phyloP scores from a whole-genome alignment of 2,329 filamentous ascomycete genomes.

The Aspergillus glaucus region DNA sequence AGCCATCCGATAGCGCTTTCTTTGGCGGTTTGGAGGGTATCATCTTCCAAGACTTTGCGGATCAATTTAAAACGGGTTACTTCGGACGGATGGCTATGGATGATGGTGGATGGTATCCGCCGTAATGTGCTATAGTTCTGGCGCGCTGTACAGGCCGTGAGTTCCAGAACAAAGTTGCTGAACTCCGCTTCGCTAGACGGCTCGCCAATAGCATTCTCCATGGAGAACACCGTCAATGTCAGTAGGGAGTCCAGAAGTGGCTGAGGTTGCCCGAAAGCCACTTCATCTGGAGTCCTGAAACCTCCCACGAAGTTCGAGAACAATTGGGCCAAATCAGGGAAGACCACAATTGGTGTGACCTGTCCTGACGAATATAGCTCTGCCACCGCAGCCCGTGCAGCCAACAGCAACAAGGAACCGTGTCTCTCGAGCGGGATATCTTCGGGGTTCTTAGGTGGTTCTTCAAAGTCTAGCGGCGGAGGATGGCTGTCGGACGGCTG shows the following conservation, averaged over 20 bases:
- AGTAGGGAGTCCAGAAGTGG: slow-evolving; percentile 51
- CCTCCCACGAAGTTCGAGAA: slow-evolving; percentile 48
- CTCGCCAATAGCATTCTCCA: slow-evolving; percentile 40
- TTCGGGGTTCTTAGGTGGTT: slow-evolving; percentile 46
- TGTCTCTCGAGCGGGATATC: slow-evolving; percentile 53
- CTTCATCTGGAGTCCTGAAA: slow-evolving; percentile 30
- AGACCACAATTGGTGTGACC: slow-evolving; percentile 40
- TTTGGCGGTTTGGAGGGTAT: slow-evolving; percentile 49
- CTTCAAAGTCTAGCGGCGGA: slow-evolving; percentile 47
- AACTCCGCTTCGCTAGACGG: slow-evolving; percentile 48
- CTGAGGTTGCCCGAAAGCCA: slow-evolving; percentile 43
- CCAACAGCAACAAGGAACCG: slow-evolving; percentile 49
- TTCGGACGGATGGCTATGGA: slow-evolving; percentile 50
- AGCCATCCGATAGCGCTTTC: slow-evolving; percentile 56
- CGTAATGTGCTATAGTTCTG: slow-evolving; percentile 33
- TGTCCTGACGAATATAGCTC: slow-evolving; percentile 43
- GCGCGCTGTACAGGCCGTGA: slow-evolving; percentile 32
- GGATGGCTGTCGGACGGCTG: slow-evolving; percentile 34
- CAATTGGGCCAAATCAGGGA: slow-evolving; percentile 48
- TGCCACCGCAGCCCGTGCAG: slow-evolving; percentile 46
- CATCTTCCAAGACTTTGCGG: slow-evolving; percentile 49
- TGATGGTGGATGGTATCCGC: slow-evolving; percentile 28
- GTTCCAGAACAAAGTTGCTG: slow-evolving; percentile 45
- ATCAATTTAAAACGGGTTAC: slow-evolving; percentile 49
- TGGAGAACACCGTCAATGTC: slow-evolving; percentile 46